phyloP scores from a whole-genome alignment of 2,329 filamentous ascomycete genomes.

The Epichloe sibirici region DNA sequence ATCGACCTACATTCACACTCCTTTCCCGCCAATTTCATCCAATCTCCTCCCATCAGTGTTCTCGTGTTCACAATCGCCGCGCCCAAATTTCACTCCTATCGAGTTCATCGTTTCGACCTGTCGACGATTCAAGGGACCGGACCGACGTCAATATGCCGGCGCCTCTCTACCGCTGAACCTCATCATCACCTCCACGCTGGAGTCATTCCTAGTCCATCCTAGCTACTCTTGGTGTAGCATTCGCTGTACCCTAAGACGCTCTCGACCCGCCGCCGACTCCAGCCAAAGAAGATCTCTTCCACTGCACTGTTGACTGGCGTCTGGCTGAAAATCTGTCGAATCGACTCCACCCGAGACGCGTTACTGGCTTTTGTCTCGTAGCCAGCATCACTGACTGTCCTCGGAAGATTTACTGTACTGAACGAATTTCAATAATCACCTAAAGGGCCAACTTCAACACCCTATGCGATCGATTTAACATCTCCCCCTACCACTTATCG shows the following conservation, averaged over 20 bases:
- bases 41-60: neutral
- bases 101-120: neutral
- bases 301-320: too few species aligned
- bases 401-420: neutral
- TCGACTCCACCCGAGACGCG: neutral
- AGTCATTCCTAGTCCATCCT: neutral
- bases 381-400: neutral
- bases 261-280: neutral
- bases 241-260: neutral
- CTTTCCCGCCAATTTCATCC: neutral
- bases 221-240: neutral
- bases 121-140: neutral
- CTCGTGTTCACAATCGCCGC: neutral
- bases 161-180: neutral
- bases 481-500: neutral
- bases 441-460: neutral
- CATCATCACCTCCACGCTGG: neutral
- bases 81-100: neutral
- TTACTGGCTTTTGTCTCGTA: neutral
- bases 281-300: neutral
- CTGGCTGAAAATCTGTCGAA: neutral
- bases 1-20: neutral
- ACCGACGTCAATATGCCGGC: constrained; percentile 6
- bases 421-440: neutral
- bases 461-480: neutral